Percentiles rank a stretch among this genome's conserved stretches.
phyloP scores from a whole-genome alignment of 2,329 filamentous ascomycete genomes.

The Ascochyta viciae-villosae region DNA sequence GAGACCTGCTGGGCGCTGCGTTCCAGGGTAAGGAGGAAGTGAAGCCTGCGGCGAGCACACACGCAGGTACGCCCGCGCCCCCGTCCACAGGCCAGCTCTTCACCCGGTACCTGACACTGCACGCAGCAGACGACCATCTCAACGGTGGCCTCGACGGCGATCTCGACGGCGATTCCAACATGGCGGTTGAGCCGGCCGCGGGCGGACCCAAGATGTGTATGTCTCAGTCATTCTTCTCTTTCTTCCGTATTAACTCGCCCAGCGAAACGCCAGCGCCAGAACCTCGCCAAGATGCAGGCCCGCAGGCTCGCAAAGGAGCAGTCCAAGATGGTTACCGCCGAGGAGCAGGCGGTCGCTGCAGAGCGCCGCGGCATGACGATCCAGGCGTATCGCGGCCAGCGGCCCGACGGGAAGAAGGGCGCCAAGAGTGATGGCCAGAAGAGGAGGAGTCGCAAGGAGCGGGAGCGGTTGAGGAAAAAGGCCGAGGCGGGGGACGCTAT shows the following conservation, averaged over 20 bases:
- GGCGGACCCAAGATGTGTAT: constrained; percentile 30
- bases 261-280: constrained; percentile 31
- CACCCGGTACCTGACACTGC: neutral
- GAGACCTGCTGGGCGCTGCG: constrained; percentile 24
- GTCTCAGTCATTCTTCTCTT: neutral
- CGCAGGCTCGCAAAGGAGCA: constrained; percentile 19
- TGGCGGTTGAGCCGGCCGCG: neutral
- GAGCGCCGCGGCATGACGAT: constrained; percentile 26
- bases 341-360: constrained; percentile 22
- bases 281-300: constrained; percentile 28
- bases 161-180: constrained; percentile 13
- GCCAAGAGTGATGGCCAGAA: constrained; percentile 6
- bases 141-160: constrained; percentile 8
- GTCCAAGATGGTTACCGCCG: constrained; percentile 16
- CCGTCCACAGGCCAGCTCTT: too few relatives aligned
- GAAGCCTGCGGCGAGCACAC: constrained; percentile 1
- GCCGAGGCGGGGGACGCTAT: constrained; percentile 13
- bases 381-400: constrained; percentile 7
- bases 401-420: constrained; percentile 6
- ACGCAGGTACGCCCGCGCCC: constrained; percentile 15
- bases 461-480: constrained; percentile 13
- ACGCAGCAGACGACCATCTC: constrained; percentile 3
- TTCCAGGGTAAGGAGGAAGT: constrained; percentile 18
- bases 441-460: constrained; percentile 14
- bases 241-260: neutral